Percentiles rank a stretch among this genome's conserved stretches.
Conservation (phyloP, 2,329 filamentous ascomycete species). For the Colletotrichum liaoningense region DNA sequence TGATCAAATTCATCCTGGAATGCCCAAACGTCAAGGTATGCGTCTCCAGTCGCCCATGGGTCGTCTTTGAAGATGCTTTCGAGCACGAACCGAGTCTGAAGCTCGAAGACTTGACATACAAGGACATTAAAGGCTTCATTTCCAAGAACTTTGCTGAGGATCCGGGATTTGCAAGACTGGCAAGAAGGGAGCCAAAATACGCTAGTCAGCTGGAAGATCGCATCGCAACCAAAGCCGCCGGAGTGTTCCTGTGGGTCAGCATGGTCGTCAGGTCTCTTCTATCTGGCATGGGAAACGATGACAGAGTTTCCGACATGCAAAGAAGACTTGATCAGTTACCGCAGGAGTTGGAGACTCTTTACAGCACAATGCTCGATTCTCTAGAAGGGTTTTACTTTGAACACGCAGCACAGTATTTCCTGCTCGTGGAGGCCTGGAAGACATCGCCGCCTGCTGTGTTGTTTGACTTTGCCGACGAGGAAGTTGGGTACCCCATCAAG, state of each 20-base stretch:
- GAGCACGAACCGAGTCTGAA: neutral
- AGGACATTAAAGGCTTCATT: conserved; percentile 35
- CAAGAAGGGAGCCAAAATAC: too few species aligned
- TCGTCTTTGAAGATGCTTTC: conserved; percentile 37
- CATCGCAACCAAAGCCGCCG: conserved; percentile 23
- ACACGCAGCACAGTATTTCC: neutral
- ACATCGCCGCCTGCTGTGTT: neutral
- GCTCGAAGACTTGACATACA: conserved; percentile 35
- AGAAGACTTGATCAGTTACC: conserved; percentile 23
- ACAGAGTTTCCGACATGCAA: conserved; percentile 23
- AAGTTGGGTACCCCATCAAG: too few species aligned
- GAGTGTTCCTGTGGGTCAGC: conserved; percentile 38
- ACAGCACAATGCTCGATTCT: neutral
- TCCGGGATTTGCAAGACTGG: too few species aligned
- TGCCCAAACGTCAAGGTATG: conserved; percentile 42
- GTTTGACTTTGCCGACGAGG: neutral
- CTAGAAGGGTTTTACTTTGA: neutral
- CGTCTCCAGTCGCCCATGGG: conserved; percentile 44
- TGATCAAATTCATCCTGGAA: conserved; percentile 12
- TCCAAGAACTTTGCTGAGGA: neutral
- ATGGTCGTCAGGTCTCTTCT: conserved; percentile 34
- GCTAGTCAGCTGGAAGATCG: conserved; percentile 8
- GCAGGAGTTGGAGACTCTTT: conserved; percentile 32
- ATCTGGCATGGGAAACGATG: conserved; percentile 24
- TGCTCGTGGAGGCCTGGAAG: neutral